Conservation (phyloP, 805 yeast genomes). For the Saturnispora kantuleensis region DNA sequence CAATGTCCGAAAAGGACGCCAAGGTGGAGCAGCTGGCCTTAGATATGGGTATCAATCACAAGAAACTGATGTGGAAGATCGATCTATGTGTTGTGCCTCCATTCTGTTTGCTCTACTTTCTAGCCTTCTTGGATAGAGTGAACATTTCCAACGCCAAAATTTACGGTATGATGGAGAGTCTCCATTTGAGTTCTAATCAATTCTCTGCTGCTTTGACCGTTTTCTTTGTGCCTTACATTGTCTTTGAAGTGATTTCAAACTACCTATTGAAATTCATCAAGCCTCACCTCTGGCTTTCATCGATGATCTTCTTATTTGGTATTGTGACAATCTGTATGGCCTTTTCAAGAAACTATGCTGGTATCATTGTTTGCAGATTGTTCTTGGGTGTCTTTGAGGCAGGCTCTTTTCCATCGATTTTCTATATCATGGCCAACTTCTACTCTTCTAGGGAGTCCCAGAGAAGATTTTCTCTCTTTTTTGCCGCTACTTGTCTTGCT, state of each 20-base stretch:
- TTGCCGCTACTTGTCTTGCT: constrained; percentile 62
- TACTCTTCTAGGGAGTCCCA: constrained; percentile 58
- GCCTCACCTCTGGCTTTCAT: constrained; percentile 57
- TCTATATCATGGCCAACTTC: constrained; percentile 58
- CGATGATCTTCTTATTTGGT: constrained; percentile 55
- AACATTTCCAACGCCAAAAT: constrained; percentile 74
- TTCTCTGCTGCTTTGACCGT: constrained; percentile 58
- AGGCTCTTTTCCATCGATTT: constrained; percentile 67
- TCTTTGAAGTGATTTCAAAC: constrained; percentile 58
- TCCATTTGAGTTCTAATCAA: constrained; percentile 46
- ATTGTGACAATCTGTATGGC: constrained; percentile 58
- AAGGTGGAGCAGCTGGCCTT: constrained; percentile 31
- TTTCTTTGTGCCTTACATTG: constrained; percentile 61
- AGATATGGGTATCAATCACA: constrained; percentile 42
- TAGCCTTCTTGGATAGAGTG: constrained; percentile 73
- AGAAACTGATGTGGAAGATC: constrained; percentile 49
- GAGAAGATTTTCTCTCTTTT: constrained; percentile 58
- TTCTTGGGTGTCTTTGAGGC: constrained; percentile 61
- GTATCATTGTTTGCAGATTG: constrained; percentile 51
- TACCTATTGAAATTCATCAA: constrained; percentile 45
- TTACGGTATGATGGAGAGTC: constrained; percentile 52
- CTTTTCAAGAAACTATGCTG: constrained; percentile 47
- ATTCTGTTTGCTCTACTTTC: constrained; percentile 63
- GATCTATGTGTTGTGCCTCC: constrained; percentile 67
- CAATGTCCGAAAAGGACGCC: constrained; percentile 19